A percentile compares a stretch with the other conserved stretches of the same genome.
Evolutionary conservation across 73 alveolate species (phyloP).

Genomic region (Symbiodinium natans): DNA sequence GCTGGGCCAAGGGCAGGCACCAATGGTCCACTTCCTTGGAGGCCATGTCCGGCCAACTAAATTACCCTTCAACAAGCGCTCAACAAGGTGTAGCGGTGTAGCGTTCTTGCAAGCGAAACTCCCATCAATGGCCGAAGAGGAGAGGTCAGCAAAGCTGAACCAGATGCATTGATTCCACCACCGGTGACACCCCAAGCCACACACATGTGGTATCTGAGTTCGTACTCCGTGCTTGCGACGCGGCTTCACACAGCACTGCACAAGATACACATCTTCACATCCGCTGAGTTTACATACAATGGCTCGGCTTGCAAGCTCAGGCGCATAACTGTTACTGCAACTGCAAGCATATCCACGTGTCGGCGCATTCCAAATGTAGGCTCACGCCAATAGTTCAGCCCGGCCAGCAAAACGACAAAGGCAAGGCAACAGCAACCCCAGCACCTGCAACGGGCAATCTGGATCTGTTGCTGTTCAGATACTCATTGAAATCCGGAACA

Average conservation of each 20-base stretch:
- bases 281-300: not conserved
- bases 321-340: conserved; percentile 23
- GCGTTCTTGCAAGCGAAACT: not conserved
- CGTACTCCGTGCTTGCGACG: no score
- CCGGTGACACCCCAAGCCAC: conserved; percentile 43
- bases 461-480: not conserved
- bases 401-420: conserved; percentile 12
- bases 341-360: conserved; percentile 26
- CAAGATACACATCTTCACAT: no score
- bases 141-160: not conserved
- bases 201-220: conserved; percentile 21
- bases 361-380: conserved; percentile 43
- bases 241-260: no score
- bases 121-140: conserved; percentile 46
- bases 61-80: no score
- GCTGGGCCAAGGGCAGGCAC: not conserved
- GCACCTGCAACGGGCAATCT: not conserved
- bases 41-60: no score
- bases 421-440: conserved; percentile 69
- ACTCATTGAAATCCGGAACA: not conserved
- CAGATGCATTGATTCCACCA: not conserved
- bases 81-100: no score
- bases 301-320: not conserved
- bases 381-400: conserved; percentile 49
- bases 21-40: conserved; percentile 2